Conservation (phyloP, 208 protist genomes). For the Leishmania major region DNA sequence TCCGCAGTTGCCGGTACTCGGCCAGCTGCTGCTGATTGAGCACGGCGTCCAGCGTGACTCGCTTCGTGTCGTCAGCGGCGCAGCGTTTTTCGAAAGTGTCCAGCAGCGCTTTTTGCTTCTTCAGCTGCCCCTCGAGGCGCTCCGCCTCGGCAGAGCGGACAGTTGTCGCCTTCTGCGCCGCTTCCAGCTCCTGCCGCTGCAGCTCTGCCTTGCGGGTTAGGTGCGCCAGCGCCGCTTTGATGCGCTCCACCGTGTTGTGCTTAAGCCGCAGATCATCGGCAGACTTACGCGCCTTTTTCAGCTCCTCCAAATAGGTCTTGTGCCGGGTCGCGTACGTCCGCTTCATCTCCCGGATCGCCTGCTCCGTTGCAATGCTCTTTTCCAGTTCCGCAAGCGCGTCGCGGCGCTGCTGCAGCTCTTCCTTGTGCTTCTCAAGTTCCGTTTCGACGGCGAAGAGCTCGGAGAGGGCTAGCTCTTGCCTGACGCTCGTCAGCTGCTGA, state of each 20-base stretch:
- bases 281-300: slow-evolving; percentile 63
- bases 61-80: slow-evolving; percentile 57
- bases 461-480: slow-evolving; percentile 76
- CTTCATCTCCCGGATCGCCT: slow-evolving; percentile 82
- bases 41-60: slow-evolving; percentile 30
- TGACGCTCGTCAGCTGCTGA: slow-evolving; percentile 49
- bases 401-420: slow-evolving; percentile 56
- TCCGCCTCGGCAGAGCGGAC: slow-evolving; percentile 61
- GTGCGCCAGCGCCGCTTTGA: slow-evolving; percentile 64
- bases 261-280: slow-evolving; percentile 69
- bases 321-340: slow-evolving; percentile 73
- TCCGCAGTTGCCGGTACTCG: slow-evolving; percentile 82
- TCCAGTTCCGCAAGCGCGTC: slow-evolving; percentile 65
- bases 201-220: slow-evolving; percentile 68
- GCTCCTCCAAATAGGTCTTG: slow-evolving; percentile 79
- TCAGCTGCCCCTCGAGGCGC: slow-evolving; percentile 65
- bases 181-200: slow-evolving; percentile 56
- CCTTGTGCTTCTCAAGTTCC: slow-evolving; percentile 71
- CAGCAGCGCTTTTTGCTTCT: slow-evolving; percentile 69
- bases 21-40: slow-evolving; percentile 59
- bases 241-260: slow-evolving; percentile 66
- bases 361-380: slow-evolving; percentile 66
- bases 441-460: slow-evolving; percentile 93
- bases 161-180: slow-evolving; percentile 49
- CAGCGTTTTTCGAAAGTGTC: slow-evolving; percentile 62